These are phyloP conservation scores for Septoria petroselini DNA, from an alignment of 2,329 filamentous ascomycete species.

Conservation along the genomic window DNA sequence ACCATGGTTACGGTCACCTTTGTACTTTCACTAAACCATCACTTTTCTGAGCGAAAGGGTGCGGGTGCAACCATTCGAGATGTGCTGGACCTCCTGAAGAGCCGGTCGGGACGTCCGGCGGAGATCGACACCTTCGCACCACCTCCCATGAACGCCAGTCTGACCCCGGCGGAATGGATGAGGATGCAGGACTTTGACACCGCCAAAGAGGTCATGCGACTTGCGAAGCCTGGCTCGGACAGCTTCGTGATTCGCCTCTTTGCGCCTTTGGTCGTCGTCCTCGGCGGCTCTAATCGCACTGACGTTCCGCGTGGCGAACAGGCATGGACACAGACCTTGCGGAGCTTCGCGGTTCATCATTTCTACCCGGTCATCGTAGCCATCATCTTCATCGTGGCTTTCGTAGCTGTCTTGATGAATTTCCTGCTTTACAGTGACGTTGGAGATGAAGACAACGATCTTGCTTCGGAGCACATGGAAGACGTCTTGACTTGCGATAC, in stretches of 20 bases:
- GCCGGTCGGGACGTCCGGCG: conserved; percentile 18
- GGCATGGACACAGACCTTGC: conserved; percentile 53
- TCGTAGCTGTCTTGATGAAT: conserved; percentile 68
- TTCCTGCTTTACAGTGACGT: conserved; percentile 68
- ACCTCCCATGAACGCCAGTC: conserved; percentile 66
- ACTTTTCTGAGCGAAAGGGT: conserved; percentile 66
- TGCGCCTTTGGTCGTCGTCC: conserved; percentile 70
- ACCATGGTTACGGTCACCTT: conserved; percentile 70
- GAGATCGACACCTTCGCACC: conserved; percentile 40
- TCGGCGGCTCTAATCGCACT: conserved; percentile 65
- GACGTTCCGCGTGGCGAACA: conserved; percentile 44
- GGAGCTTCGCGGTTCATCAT: conserved; percentile 57
- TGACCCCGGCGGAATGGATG: conserved; percentile 74
- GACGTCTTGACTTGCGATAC: conserved; percentile 59
- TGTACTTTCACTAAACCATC: conserved; percentile 70
- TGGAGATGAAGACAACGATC: conserved; percentile 42
- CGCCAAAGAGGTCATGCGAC: conserved; percentile 70
- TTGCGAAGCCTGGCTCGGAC: conserved; percentile 67
- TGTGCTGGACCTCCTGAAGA: conserved; percentile 29
- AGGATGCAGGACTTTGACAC: conserved; percentile 75
- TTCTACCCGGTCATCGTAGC: conserved; percentile 65
- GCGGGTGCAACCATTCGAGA: conserved; percentile 33
- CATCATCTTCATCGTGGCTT: conserved; percentile 60
- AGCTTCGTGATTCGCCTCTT: conserved; percentile 72
- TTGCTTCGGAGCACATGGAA: conserved; percentile 48